Evolutionary conservation across 352 stramenopile genomes (phyloP).

Genomic region (Phytophthora pistaciae): DNA sequence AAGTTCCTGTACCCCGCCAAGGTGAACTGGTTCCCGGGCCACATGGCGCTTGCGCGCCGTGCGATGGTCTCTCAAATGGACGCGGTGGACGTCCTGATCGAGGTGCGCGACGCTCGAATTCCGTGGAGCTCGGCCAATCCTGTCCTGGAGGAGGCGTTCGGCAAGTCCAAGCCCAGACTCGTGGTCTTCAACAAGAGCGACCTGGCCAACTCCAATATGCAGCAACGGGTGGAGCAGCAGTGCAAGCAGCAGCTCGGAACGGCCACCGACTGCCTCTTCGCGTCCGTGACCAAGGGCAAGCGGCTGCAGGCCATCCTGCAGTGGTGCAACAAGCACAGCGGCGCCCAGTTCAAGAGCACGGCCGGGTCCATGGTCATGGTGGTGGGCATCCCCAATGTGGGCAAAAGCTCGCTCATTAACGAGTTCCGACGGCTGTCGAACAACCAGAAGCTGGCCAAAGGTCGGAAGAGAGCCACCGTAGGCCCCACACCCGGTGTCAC

Average conservation of each 20-base stretch:
- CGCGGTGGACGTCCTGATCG: constrained; percentile 83
- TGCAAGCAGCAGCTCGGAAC: constrained; percentile 48
- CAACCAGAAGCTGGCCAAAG: constrained; percentile 80
- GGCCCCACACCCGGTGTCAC: constrained; percentile 88
- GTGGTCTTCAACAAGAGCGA: constrained; percentile 92
- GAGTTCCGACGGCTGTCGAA: constrained; percentile 82
- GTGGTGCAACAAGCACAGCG: constrained; percentile 81
- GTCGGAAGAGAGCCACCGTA: constrained; percentile 83
- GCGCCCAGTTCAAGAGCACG: constrained; percentile 85
- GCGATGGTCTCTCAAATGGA: constrained; percentile 89
- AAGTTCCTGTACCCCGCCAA: constrained; percentile 83
- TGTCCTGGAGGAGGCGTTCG: constrained; percentile 79
- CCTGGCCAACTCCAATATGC: constrained; percentile 87
- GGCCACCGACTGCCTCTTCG: constrained; percentile 75
- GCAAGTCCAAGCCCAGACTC: constrained; percentile 80
- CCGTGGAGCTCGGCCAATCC: constrained; percentile 88
- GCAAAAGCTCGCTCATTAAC: constrained; percentile 92
- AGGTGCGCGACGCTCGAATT: constrained; percentile 86
- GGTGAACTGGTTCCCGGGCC: constrained; percentile 91
- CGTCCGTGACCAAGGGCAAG: constrained; percentile 81
- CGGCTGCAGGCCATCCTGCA: constrained; percentile 79
- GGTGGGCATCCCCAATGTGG: constrained; percentile 91
- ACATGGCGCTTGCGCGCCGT: constrained; percentile 84
- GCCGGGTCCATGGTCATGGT: constrained; percentile 92
- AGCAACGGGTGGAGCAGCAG: constrained; percentile 74